Percentiles rank a stretch among this genome's conserved stretches.
Evolutionary conservation across 176 grass and related monocot genomes (phyloP).

Genomic region (Canna indica): DNA sequence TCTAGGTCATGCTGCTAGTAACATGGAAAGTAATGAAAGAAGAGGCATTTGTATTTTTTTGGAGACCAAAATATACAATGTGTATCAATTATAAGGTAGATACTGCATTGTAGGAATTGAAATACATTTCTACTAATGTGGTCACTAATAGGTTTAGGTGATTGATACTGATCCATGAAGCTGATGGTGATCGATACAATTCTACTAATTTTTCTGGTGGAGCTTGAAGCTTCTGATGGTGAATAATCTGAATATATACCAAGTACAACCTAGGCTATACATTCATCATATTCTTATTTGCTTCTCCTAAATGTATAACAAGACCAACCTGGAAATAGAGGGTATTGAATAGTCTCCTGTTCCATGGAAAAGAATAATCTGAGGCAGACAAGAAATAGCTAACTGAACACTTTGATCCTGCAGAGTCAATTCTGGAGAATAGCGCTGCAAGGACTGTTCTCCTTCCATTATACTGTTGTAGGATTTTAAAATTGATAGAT

Average conservation of each 20-base stretch:
- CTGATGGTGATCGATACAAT: too few relatives aligned
- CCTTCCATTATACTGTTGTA: constrained; percentile 98
- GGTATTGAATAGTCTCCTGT: constrained; percentile 95
- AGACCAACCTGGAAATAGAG: constrained; percentile 68
- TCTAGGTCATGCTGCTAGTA: too few relatives aligned
- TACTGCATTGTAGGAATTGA: not conserved
- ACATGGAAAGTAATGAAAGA: too few relatives aligned
- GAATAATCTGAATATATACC: too few relatives aligned
- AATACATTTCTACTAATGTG: not conserved
- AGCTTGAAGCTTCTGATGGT: not conserved
- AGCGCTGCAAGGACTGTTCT: constrained; percentile 52
- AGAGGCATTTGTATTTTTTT: not conserved
- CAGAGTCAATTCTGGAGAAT: constrained; percentile 78
- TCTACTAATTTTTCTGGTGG: not conserved
- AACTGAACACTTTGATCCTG: constrained; percentile 40
- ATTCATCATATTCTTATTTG: not conserved
- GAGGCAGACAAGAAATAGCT: constrained; percentile 62
- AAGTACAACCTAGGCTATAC: not conserved
- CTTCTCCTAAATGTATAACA: not conserved
- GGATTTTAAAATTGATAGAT: constrained; percentile 6
- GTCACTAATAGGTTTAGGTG: not conserved
- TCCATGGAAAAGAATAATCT: constrained; percentile 85
- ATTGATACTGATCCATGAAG: not conserved
- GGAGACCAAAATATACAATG: not conserved
- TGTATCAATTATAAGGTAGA: not conserved